Evolutionary conservation across 768 basidiomycete genomes (phyloP).

Genomic region (Cyathus striatus): DNA sequence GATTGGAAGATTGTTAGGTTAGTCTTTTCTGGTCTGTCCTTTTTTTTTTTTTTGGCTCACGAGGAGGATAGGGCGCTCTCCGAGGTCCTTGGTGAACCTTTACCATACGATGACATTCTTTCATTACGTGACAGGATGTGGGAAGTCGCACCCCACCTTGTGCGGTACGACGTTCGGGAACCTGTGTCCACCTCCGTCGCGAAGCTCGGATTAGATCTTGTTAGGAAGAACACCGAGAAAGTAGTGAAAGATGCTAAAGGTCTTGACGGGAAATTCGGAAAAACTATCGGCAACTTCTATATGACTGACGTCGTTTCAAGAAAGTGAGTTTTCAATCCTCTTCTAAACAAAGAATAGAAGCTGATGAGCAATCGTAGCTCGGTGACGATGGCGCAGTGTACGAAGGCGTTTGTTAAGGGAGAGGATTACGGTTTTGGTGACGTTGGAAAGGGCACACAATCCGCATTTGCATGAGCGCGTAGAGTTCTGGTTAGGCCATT

Average conservation of each 20-base stretch:
- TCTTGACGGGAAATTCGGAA: slow-evolving; percentile 58
- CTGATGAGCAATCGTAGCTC: no score
- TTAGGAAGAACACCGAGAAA: slow-evolving; percentile 50
- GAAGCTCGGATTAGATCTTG: slow-evolving; percentile 57
- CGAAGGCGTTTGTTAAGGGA: slow-evolving; percentile 77
- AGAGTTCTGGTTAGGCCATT: no score
- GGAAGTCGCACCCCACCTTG: slow-evolving; percentile 89
- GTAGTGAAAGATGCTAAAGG: slow-evolving; percentile 52
- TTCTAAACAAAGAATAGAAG: no score
- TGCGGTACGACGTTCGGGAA: slow-evolving; percentile 82
- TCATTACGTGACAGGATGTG: slow-evolving; percentile 88
- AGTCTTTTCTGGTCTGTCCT: slow-evolving; percentile 10
- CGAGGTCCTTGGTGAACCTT: slow-evolving; percentile 72
- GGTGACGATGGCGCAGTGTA: slow-evolving; percentile 96
- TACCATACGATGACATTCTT: slow-evolving; percentile 89
- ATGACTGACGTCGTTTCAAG: slow-evolving; percentile 93
- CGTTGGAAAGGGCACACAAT: slow-evolving; percentile 39
- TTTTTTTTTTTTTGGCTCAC: background rate
- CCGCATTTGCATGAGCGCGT: slow-evolving; percentile 37
- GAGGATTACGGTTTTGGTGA: slow-evolving; percentile 57
- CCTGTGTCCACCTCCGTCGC: slow-evolving; percentile 69
- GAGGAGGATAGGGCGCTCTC: slow-evolving; percentile 70
- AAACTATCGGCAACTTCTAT: slow-evolving; percentile 91
- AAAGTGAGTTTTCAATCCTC: slow-evolving; percentile 54
- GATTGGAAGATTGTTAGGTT: slow-evolving; percentile 97